These are phyloP conservation scores for Calocybe gangraenosa DNA, from an alignment of 768 basidiomycete species.

Conservation along the genomic window DNA sequence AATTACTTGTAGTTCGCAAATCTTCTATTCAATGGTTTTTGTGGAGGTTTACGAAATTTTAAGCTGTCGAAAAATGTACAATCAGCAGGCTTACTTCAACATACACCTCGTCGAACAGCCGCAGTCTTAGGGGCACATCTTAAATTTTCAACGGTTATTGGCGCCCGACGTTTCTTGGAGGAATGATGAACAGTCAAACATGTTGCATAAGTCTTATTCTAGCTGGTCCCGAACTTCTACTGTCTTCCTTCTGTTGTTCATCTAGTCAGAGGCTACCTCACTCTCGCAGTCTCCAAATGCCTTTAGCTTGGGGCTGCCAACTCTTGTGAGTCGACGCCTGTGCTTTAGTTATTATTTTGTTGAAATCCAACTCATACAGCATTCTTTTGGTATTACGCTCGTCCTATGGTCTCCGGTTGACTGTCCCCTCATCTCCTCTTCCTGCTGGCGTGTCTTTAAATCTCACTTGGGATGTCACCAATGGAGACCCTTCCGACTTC, in stretches of 20 bases:
- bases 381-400: not conserved
- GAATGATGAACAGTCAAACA: too few species aligned
- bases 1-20: too few species aligned
- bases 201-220: too few species aligned
- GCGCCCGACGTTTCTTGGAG: too few species aligned
- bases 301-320: not conserved
- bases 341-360: not conserved
- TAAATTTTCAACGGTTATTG: too few species aligned
- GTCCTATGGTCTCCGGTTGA: not conserved
- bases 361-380: not conserved
- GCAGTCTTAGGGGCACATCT: too few species aligned
- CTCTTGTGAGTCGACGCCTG: not conserved
- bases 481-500: conserved; percentile 4
- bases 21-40: too few species aligned
- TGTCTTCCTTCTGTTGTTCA: not conserved
- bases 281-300: not conserved
- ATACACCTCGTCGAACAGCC: too few species aligned
- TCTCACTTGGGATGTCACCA: not conserved
- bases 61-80: too few species aligned
- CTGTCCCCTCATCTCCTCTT: not conserved
- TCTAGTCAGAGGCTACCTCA: not conserved
- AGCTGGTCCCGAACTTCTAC: too few species aligned
- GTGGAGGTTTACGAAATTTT: too few species aligned
- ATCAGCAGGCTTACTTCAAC: too few species aligned
- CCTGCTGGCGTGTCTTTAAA: not conserved